phyloP scores from a whole-genome alignment of 257 asterid species.

The Rhazya stricta region DNA sequence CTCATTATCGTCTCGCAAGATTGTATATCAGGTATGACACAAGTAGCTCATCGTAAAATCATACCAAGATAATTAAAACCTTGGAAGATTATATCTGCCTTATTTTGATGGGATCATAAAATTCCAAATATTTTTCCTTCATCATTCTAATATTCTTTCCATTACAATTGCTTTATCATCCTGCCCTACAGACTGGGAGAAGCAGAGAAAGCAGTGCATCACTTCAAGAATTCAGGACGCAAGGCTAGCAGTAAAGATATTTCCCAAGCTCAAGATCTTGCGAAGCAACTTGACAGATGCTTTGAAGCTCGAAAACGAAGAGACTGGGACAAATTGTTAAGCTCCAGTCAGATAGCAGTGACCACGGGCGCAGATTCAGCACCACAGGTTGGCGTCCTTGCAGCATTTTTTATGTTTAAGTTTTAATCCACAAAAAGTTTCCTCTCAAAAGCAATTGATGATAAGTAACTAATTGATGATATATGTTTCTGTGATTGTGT shows the following conservation, averaged over 20 bases:
- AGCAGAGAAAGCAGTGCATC: constrained; percentile 44
- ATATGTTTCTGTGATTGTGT: background rate
- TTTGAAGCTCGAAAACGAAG: constrained; percentile 27
- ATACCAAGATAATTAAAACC: background rate
- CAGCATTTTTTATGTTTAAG: too few relatives aligned
- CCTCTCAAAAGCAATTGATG: background rate
- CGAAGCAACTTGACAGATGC: constrained; percentile 30
- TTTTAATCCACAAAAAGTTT: background rate
- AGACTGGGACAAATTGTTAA: constrained; percentile 44
- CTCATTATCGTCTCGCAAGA: constrained; percentile 53
- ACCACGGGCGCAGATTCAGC: constrained; percentile 58
- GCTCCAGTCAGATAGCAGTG: constrained; percentile 31
- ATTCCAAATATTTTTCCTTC: background rate
- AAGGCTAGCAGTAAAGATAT: constrained; percentile 39
- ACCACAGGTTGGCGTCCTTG: constrained; percentile 35
- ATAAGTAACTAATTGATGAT: background rate
- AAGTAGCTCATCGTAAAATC: background rate
- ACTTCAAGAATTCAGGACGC: constrained; percentile 40
- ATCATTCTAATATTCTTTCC: background rate
- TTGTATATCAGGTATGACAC: constrained; percentile 43
- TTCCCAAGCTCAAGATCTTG: constrained; percentile 36
- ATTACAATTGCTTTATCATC: background rate
- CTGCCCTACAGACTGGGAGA: constrained; percentile 46
- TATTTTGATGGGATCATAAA: background rate
- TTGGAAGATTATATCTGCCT: background rate